Evolutionary conservation across 805 yeast genomes (phyloP), one percentile per base, ranked within the genome.

Genomic region (Nakazawaea populi): DNA sequence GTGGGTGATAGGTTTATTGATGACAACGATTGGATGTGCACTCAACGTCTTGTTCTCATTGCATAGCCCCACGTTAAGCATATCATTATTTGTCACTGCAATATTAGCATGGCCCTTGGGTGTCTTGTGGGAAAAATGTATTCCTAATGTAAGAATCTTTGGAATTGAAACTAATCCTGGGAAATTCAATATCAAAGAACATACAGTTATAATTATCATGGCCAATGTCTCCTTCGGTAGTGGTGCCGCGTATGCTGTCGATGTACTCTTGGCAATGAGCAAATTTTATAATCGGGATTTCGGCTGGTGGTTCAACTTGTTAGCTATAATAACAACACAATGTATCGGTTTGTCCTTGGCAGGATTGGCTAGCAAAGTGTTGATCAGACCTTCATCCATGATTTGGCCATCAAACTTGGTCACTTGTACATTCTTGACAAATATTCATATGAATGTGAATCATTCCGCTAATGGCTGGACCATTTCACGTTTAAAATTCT

Each of bases 351-450:
- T 81, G 55, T 83, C 86, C 30, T 63, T 82, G 48, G 88, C 87
- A 42, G 91, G 91, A 32, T 48, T 85, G 51, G 70, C 77, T 40
- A 71, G 85, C 55, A 74, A 77, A 55, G 70, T 82, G 36, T 71
- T 85, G 54, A 83, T 85, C 12, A 76, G 77, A 52, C 85, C 89
- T 5, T 75, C 83, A 5, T 69, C 80, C n/a, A 78, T 83, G 65
- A 73, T 84, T 47, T 87, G 91, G 91, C 92, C 92, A 4, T 65
- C 79, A 1, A 76, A 76, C 58, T 71, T 86, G 61, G 86, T 83
- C 47, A 72, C 82, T 4, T 60, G 80, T 30, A 81, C 86, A 27
- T 75, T 83, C 56, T 72, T 78, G 68, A 70, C 79, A 60, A 73
- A 76, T 66, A 70, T 82, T 64, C 75, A 71, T 65, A 54, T 73